Evolutionary conservation across 75 land plant species (phyloP).

Genomic region (Pseudotsuga menziesii): DNA sequence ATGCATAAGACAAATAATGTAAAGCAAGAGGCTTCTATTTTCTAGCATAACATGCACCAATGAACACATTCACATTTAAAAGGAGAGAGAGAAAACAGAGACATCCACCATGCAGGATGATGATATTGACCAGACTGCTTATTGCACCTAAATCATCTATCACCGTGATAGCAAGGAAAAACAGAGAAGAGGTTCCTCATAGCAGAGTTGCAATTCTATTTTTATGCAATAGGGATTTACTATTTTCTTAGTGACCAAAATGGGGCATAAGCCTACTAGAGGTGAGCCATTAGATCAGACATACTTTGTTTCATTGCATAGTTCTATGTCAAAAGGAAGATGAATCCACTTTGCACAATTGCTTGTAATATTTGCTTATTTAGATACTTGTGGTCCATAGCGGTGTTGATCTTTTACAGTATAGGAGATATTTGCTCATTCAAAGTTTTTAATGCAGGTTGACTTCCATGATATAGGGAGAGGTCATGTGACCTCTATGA

Average conservation of each 20-base stretch:
- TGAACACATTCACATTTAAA: not conserved
- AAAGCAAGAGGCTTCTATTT: not conserved
- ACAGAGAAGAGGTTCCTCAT: not conserved
- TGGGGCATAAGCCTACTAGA: not conserved
- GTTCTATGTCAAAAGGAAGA: not conserved
- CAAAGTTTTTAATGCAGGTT: conserved; percentile 49
- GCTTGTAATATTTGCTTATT: not conserved
- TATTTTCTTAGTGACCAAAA: not conserved
- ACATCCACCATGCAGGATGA: too few species aligned
- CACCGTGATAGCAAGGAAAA: not conserved
- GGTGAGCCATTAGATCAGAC: not conserved
- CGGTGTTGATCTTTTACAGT: not conserved
- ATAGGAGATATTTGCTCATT: not conserved
- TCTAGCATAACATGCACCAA: not conserved
- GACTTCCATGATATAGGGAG: conserved; percentile 92
- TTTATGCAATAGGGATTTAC: not conserved
- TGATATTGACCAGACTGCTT: too few species aligned
- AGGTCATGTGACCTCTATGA: conserved; percentile 92
- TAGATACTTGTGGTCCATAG: too few species aligned
- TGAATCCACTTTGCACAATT: not conserved
- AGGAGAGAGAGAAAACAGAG: too few species aligned
- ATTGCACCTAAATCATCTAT: not conserved
- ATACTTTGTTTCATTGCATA: not conserved
- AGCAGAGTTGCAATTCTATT: not conserved
- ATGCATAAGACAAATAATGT: too few species aligned